Evolutionary conservation across 805 yeast genomes (phyloP).

Genomic region (Cyberlindnera galapagoensis): DNA sequence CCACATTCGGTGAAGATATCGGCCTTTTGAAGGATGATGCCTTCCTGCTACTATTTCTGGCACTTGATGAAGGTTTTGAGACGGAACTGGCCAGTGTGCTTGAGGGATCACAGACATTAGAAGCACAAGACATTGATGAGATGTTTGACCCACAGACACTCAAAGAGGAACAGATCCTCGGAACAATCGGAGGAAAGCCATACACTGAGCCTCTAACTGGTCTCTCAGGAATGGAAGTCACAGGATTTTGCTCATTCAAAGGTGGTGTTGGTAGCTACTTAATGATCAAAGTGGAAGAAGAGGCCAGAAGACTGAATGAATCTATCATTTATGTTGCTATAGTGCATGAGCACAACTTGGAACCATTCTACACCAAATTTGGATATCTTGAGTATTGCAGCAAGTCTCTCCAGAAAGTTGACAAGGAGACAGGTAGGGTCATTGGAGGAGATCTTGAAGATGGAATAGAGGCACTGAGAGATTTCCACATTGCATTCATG

Average conservation of each 20-base stretch:
- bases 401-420: slow-evolving; percentile 8
- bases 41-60: slow-evolving; percentile 12
- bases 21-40: slow-evolving; percentile 15
- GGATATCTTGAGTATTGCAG: slow-evolving; percentile 16
- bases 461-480: slow-evolving; percentile 15
- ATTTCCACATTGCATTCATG: slow-evolving; percentile 18
- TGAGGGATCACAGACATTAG: background rate
- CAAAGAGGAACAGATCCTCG: slow-evolving; percentile 7
- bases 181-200: slow-evolving; percentile 14
- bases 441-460: slow-evolving; percentile 15
- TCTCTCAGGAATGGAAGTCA: slow-evolving; percentile 14
- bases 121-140: background rate
- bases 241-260: slow-evolving; percentile 17
- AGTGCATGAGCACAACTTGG: slow-evolving; percentile 18
- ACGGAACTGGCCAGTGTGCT: background rate
- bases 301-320: slow-evolving; percentile 2
- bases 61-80: background rate
- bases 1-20: slow-evolving; percentile 14
- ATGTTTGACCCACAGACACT: slow-evolving; percentile 4
- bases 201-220: background rate
- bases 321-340: slow-evolving; percentile 10
- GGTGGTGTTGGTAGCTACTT: slow-evolving; percentile 18
- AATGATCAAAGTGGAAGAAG: slow-evolving; percentile 1
- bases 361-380: slow-evolving; percentile 10
- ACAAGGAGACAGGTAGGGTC: slow-evolving; percentile 16